These are phyloP conservation scores for Zymoseptoria passerinii DNA, from an alignment of 2,329 filamentous ascomycete species.

Conservation along the genomic window DNA sequence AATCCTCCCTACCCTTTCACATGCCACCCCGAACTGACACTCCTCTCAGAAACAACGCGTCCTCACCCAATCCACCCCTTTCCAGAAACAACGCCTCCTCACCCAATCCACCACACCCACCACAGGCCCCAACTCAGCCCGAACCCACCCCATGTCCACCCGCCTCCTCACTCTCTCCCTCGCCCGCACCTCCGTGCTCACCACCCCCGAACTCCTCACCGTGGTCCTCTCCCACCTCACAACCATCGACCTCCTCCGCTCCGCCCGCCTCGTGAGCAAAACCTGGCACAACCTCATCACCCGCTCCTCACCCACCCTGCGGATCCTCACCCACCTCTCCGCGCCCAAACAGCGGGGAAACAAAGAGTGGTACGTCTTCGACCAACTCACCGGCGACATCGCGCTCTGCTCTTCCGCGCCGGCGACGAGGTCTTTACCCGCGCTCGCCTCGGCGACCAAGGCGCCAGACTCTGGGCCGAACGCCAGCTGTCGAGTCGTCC, in stretches of 20 bases:
- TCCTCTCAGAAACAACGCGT: not conserved
- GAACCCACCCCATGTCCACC: constrained; percentile 10
- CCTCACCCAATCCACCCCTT: not conserved
- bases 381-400: not conserved
- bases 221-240: constrained; percentile 11
- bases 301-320: not conserved
- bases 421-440: not conserved
- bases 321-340: not conserved
- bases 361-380: not conserved
- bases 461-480: not conserved
- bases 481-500: not conserved
- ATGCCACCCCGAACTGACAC: not conserved
- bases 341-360: not conserved
- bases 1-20: not conserved
- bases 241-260: constrained; percentile 4
- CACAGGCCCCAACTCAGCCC: not conserved
- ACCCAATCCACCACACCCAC: not conserved
- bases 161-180: constrained; percentile 3
- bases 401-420: not conserved
- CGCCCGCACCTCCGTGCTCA: constrained; percentile 7
- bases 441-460: not conserved
- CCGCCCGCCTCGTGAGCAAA: constrained; percentile 17
- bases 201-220: constrained; percentile 16
- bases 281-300: constrained; percentile 7
- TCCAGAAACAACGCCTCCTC: not conserved